These are phyloP conservation scores for Sphenostylis stenocarpa DNA, from an alignment of 306 rosid genomes.

Conservation along the genomic window DNA sequence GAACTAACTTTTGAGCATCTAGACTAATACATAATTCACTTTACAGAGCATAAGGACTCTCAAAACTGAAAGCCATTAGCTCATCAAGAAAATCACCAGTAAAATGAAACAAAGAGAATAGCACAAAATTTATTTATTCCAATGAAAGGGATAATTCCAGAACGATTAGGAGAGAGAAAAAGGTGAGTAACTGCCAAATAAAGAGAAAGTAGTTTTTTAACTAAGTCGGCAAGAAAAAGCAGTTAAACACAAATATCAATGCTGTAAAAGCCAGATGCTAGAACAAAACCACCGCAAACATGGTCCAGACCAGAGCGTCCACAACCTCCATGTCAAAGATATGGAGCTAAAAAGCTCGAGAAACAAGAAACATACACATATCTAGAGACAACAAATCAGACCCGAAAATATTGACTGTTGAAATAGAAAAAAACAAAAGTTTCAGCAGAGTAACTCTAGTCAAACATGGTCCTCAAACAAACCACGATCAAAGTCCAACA, in stretches of 20 bases:
- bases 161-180: conserved; percentile 1
- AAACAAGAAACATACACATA: neutral
- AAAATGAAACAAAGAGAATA: neutral
- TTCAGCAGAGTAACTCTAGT: neutral
- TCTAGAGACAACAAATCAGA: conserved; percentile 33
- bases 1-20: conserved; percentile 16
- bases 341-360: neutral
- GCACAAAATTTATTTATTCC: neutral
- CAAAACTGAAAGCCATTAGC: neutral
- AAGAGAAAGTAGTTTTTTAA: neutral
- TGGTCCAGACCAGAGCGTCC: neutral
- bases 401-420: neutral
- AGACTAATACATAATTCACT: neutral
- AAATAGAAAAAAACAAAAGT: neutral
- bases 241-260: neutral
- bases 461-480: neutral
- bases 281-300: neutral
- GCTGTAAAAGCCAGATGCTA: neutral
- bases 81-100: neutral
- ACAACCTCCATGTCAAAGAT: neutral
- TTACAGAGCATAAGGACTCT: neutral
- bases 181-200: neutral
- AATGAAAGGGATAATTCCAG: neutral
- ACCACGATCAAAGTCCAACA: neutral
- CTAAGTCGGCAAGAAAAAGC: neutral